These are phyloP conservation scores for Cyathus olla DNA, from an alignment of 1,284 basidiomycete genomes.

Conservation along the genomic window DNA sequence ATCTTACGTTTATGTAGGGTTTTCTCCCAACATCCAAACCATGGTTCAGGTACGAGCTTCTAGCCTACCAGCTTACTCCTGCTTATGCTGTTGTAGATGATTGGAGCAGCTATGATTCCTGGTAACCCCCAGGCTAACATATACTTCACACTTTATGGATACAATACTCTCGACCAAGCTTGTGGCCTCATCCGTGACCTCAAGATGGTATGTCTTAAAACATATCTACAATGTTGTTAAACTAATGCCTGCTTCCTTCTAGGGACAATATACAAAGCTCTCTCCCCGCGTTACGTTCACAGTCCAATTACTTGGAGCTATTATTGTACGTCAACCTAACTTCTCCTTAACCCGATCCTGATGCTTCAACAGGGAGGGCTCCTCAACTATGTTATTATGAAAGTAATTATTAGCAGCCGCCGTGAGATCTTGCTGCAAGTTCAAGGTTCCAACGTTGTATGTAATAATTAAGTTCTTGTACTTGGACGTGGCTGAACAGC, in stretches of 20 bases:
- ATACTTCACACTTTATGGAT: conserved; percentile 65
- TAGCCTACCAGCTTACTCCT: too few species aligned
- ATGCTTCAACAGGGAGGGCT: conserved; percentile 37
- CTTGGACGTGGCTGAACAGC: too few species aligned
- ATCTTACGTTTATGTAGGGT: conserved; percentile 32
- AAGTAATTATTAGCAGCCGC: conserved; percentile 56
- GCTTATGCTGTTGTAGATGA: conserved; percentile 36
- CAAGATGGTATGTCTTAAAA: conserved; percentile 50
- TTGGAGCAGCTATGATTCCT: conserved; percentile 50
- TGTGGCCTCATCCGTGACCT: conserved; percentile 56
- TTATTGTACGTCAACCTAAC: conserved; percentile 51
- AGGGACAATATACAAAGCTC: conserved; percentile 74
- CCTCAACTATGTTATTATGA: conserved; percentile 60
- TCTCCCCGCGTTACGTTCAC: conserved; percentile 71
- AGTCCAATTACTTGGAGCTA: conserved; percentile 65
- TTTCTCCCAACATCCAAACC: conserved; percentile 43
- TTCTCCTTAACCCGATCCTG: neutral
- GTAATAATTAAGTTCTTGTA: conserved; percentile 10
- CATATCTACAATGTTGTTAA: neutral
- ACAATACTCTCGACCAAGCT: conserved; percentile 57
- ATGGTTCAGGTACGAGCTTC: conserved; percentile 43
- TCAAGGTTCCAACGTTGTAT: conserved; percentile 52
- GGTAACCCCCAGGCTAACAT: conserved; percentile 58
- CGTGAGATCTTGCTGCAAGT: conserved; percentile 53
- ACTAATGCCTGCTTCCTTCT: conserved; percentile 1